A percentile compares a stretch with the other conserved stretches of the same genome.
Evolutionary conservation across 2,329 filamentous ascomycete species (phyloP).

Genomic region (Calonectria pseudoturangicola): DNA sequence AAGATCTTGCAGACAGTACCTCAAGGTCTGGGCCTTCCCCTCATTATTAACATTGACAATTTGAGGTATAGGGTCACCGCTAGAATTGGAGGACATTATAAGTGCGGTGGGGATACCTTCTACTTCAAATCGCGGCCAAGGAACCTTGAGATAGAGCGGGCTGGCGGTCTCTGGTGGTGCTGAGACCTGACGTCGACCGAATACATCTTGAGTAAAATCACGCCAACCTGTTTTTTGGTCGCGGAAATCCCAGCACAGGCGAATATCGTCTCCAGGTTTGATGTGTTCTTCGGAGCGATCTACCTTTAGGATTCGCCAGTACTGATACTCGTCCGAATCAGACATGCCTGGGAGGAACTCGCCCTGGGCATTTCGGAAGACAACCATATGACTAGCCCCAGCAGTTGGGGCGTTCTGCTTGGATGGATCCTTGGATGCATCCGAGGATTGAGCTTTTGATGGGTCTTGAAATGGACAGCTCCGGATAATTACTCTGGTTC

Average conservation of each 20-base stretch:
- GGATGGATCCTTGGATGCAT: neutral
- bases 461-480: neutral
- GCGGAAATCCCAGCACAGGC: neutral
- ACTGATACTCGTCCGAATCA: neutral
- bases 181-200: neutral
- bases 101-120: neutral
- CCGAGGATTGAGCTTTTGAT: neutral
- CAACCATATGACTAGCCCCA: neutral
- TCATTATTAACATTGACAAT: neutral
- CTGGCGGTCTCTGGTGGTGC: neutral
- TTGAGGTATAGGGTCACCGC: neutral
- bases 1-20: neutral
- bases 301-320: neutral
- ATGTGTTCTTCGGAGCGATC: neutral
- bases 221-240: neutral
- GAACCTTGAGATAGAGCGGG: neutral
- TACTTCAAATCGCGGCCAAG: neutral
- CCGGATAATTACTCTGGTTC: neutral
- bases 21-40: neutral
- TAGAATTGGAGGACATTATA: neutral
- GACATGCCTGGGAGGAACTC: neutral
- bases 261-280: neutral
- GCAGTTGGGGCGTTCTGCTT: neutral
- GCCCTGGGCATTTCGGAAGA: neutral
- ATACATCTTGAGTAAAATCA: neutral